Conservation (phyloP, 768 basidiomycete species). For the Peribolospora baueri region DNA sequence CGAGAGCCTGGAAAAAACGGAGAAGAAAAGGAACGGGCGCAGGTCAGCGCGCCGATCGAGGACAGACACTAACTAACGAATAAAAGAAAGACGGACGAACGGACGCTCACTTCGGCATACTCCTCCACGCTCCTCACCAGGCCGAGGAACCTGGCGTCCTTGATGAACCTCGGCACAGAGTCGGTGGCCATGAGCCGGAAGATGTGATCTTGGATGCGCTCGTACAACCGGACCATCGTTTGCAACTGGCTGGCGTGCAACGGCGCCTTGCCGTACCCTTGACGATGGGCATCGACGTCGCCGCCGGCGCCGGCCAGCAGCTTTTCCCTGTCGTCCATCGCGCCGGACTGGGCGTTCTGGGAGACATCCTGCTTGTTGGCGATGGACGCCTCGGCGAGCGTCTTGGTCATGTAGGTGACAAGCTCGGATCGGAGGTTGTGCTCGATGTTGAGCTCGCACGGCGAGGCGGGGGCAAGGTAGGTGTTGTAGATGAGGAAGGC, state of each 20-base stretch:
- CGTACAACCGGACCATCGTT: slow-evolving; percentile 75
- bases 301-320: neutral
- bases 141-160: neutral
- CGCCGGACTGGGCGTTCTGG: neutral
- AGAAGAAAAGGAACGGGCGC: neutral
- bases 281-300: neutral
- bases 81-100: neutral
- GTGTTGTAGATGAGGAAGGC: slow-evolving; percentile 69
- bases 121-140: neutral
- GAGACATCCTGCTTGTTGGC: slow-evolving; percentile 8
- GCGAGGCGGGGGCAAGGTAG: slow-evolving; percentile 84
- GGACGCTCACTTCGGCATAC: neutral
- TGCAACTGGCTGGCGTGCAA: slow-evolving; percentile 92
- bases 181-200: slow-evolving; percentile 97
- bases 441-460: slow-evolving; percentile 92
- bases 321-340: neutral
- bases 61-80: neutral
- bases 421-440: slow-evolving; percentile 87
- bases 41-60: neutral
- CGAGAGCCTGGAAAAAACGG: neutral
- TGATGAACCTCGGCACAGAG: slow-evolving; percentile 64
- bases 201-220: slow-evolving; percentile 86
- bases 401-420: slow-evolving; percentile 73
- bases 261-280: slow-evolving; percentile 14
- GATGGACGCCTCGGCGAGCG: slow-evolving; percentile 33